Evolutionary conservation across 2,329 filamentous ascomycete genomes (phyloP), one percentile per base, ranked within the genome.

Genomic region (Aspergillus brunneoviolaceus): DNA sequence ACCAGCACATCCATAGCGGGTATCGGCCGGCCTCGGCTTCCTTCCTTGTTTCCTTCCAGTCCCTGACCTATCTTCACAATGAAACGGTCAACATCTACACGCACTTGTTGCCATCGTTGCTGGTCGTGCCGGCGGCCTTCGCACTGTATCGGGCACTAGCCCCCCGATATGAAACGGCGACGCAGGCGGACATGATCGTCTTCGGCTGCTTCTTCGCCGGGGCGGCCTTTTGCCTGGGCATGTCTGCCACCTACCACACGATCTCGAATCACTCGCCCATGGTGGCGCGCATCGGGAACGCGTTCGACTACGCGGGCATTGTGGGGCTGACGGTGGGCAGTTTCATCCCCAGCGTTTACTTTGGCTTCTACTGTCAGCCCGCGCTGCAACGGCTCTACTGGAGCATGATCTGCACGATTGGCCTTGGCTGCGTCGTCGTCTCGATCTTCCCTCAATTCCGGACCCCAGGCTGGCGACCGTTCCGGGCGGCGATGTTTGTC

Each of bases 301-400:
- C 96, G 75, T 80, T 98, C 59, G 95, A 99, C 74, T 98, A 99
- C 74, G 86, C 94, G 5, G 95, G 95, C 6, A 99, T 99, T 67
- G 91, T 98, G 31, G 86, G 88, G 52, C 80, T 99, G 66, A 98
- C 98, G 60, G 90, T 94, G 66, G 95, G 95, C 6, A 94, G 89
- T 73, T 96, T 94, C 72, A 86, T 98, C 50, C 93, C 95, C 2
- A 89, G 90, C 53, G 76, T 99, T 60, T 95, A 91, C 75, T 96
- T 96, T 75, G 92, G 89, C 3, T 92, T 96, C 74, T 91, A 85
- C 69, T 92, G 89, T 70, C 79, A 87, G 63, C 85, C 87, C 3
- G 69, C 74, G 7, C 74, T 94, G 69, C 86, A 92, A 78, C 81
- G 79, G 49, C 72, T 84, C 2, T 98, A 98, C 74, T 87, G 93